Conservation (phyloP, 192 early-diverging fungal species). For the Coemansia sp. region DNA sequence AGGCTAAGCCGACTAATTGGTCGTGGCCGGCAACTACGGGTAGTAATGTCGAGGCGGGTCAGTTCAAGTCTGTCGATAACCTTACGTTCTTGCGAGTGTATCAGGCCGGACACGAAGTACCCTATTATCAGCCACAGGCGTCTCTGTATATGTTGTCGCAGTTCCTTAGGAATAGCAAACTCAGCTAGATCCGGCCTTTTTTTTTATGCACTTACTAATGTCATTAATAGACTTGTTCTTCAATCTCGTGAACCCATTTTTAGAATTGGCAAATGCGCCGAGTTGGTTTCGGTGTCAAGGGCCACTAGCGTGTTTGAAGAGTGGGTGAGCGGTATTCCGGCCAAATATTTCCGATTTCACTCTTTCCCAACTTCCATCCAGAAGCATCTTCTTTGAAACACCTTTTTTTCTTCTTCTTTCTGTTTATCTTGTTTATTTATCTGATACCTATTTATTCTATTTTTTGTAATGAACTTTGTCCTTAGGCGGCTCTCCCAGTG, state of each 20-base stretch:
- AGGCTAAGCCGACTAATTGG: constrained; percentile 29
- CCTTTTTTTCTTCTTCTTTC: not conserved
- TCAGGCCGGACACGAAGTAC: constrained; percentile 87
- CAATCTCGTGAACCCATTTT: not conserved
- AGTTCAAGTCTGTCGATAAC: constrained; percentile 63
- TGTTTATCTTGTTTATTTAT: not conserved
- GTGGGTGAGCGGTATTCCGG: not conserved
- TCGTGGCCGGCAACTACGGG: constrained; percentile 41
- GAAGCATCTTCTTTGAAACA: not conserved
- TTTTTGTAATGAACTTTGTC: constrained; percentile 22
- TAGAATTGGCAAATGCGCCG: not conserved
- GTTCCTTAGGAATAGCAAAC: constrained; percentile 57
- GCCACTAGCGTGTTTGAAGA: not conserved
- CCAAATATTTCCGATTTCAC: not conserved
- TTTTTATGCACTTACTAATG: not conserved
- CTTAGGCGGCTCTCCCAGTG: constrained; percentile 30
- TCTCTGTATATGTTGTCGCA: constrained; percentile 81
- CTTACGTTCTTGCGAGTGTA: constrained; percentile 83
- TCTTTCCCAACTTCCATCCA: not conserved
- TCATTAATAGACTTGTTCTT: not conserved
- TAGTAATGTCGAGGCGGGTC: constrained; percentile 41
- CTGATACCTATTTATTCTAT: not conserved
- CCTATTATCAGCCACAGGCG: constrained; percentile 87
- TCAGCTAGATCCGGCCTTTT: constrained; percentile 8
- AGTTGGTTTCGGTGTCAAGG: not conserved